Base-by-base conservation (phyloP, 106 monocot species). In the Agapanthus africanus region DNA sequence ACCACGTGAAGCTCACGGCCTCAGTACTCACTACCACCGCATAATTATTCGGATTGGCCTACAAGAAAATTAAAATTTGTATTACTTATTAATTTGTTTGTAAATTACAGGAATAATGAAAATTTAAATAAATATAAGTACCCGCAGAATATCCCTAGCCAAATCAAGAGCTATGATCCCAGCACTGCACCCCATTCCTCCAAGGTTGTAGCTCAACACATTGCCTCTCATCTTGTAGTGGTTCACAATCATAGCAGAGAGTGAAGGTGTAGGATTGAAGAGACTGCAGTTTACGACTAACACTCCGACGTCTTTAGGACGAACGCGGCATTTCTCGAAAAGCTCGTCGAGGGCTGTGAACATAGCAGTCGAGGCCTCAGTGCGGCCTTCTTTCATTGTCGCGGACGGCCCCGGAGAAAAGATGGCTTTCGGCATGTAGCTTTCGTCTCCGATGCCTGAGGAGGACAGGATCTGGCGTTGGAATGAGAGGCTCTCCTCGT, bases 171-270 rank as follows among this genome's bases (percentile, higher is more conserved):
- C 80, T 5, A 90, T 85, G 60, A 90, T 78, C 9, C 90, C 78
- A 11, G 90, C 90, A 27, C 85, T 86, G 78, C 90, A 86, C 0
- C 90, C 85, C 85, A 90, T 90, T 8, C 90, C 90, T 7, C 90
- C 85, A 25, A 90, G 80, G 67, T 86, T 90, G 78, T 85, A 90
- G 65, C 90, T 90, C 73, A 90, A 73, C 5, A 90, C 74, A 54
- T 84, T 82, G 8, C 97, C 92, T 22, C 89, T 54, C 97, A 99
- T 99, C 79, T 99, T 99, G 91, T 92, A 97, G 79, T 97, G 95
- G 79, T 97, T 97, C 4, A 97, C 80, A 56, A 90, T 86, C 90
- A 90, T 90, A 49, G 90, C 90, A 0, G 85, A 90, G 30, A 90
- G 78, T 1, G 89, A 90, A 0, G 89, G 85, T 0, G 89, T 90